Conservation (phyloP, 768 basidiomycete genomes). For the Leccinum olivaceopallidum region DNA sequence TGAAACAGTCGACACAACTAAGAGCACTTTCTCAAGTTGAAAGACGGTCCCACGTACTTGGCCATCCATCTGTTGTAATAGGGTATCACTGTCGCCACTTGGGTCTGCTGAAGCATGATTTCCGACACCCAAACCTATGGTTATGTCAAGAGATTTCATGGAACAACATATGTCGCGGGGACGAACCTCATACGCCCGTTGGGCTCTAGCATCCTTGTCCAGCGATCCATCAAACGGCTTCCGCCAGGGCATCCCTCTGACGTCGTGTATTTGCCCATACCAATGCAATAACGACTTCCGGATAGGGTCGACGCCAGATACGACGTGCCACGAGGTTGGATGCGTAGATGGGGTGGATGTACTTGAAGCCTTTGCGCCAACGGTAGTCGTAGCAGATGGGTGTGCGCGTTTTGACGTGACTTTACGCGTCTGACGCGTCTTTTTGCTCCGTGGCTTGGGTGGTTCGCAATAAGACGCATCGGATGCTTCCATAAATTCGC, state of each 20-base stretch:
- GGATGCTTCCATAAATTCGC: constrained; percentile 14
- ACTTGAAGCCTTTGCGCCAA: background rate
- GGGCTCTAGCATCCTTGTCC: constrained; percentile 46
- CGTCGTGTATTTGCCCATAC: constrained; percentile 67
- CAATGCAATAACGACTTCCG: constrained; percentile 59
- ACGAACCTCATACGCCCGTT: constrained; percentile 89
- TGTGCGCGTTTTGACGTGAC: constrained; percentile 16
- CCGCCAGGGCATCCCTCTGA: constrained; percentile 91
- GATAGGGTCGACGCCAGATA: constrained; percentile 40
- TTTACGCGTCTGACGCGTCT: constrained; percentile 19
- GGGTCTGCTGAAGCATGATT: no score
- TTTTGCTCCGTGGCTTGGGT: constrained; percentile 13
- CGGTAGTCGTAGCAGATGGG: background rate
- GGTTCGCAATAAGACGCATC: constrained; percentile 26
- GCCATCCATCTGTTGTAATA: no score
- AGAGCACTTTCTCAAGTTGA: no score
- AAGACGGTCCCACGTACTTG: no score
- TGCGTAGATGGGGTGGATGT: constrained; percentile 32
- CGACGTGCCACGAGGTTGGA: constrained; percentile 48
- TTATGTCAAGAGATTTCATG: no score
- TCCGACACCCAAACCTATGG: no score
- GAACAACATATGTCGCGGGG: background rate
- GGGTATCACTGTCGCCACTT: no score
- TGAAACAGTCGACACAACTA: no score
- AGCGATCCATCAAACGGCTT: constrained; percentile 62